Conservation (phyloP, 495 filamentous ascomycete species). For the Daldinia concentrica region DNA sequence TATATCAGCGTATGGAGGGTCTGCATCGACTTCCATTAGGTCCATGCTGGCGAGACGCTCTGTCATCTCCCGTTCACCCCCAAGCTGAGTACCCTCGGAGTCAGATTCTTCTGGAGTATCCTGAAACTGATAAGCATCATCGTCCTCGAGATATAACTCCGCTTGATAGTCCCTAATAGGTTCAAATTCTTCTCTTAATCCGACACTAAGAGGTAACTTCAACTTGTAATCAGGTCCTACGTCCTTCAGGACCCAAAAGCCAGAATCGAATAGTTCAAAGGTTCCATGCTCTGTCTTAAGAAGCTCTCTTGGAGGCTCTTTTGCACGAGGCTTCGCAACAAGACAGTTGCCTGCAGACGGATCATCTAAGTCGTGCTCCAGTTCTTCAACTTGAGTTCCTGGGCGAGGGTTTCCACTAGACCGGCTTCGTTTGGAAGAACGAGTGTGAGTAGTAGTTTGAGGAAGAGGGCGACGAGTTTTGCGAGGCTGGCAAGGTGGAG, state of each 20-base stretch:
- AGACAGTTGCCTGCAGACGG: not conserved
- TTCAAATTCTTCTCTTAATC: not conserved
- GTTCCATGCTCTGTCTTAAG: not conserved
- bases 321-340: not conserved
- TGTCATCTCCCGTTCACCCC: not conserved
- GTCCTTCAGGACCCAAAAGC: not conserved
- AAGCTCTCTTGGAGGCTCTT: not conserved
- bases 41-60: not conserved
- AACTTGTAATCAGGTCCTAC: not conserved
- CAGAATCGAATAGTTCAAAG: not conserved
- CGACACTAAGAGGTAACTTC: not conserved
- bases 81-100: not conserved
- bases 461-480: not conserved
- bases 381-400: not conserved
- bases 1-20: not conserved
- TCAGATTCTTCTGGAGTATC: not conserved
- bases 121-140: not conserved
- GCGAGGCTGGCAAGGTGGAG: not conserved
- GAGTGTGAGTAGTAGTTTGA: not conserved
- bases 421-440: not conserved
- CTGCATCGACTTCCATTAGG: no score
- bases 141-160: not conserved
- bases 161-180: not conserved
- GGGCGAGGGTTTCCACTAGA: not conserved
- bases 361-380: not conserved